Evolutionary conservation across 1,139 yeast genomes (phyloP).

Genomic region (Saccharomyces hybrid): DNA sequence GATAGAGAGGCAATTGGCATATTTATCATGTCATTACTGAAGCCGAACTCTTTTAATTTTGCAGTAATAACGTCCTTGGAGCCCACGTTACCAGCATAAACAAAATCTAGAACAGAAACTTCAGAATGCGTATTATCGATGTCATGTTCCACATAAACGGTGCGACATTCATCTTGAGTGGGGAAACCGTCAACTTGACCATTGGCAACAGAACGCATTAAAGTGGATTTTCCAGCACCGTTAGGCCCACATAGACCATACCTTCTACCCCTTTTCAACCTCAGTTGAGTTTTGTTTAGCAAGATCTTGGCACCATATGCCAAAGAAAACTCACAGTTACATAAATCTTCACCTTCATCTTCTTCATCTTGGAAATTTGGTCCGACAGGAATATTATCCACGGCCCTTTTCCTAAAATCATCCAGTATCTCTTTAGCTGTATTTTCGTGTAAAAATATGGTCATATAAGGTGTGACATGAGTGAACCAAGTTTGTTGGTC

Average conservation of each 20-base stretch:
- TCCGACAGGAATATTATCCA: constrained; percentile 94
- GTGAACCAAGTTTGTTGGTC: constrained; percentile 86
- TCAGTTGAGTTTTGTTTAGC: constrained; percentile 96
- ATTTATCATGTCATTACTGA: constrained; percentile 74
- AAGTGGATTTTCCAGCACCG: constrained; percentile 98
- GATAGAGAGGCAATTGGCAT: constrained; percentile 89
- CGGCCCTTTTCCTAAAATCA: constrained; percentile 88
- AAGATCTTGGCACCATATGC: constrained; percentile 99
- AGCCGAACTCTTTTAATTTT: constrained; percentile 73
- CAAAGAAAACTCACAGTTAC: constrained; percentile 99
- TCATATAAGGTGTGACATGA: constrained; percentile 83
- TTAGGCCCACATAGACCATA: constrained; percentile 97
- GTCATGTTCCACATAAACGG: constrained; percentile 97
- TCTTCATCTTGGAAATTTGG: constrained; percentile 96
- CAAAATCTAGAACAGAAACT: constrained; percentile 78
- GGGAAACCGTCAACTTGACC: constrained; percentile 99
- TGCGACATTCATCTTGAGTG: constrained; percentile 89
- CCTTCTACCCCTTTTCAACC: constrained; percentile 98
- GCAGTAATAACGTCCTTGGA: constrained; percentile 53
- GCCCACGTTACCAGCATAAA: constrained; percentile 70
- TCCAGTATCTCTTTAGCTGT: constrained; percentile 85
- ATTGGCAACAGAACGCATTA: constrained; percentile 97
- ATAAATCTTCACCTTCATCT: constrained; percentile 98
- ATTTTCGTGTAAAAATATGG: constrained; percentile 87
- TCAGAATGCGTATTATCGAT: constrained; percentile 93